Conservation (phyloP, 257 asterid genomes). For the Solanum dulcamara region DNA sequence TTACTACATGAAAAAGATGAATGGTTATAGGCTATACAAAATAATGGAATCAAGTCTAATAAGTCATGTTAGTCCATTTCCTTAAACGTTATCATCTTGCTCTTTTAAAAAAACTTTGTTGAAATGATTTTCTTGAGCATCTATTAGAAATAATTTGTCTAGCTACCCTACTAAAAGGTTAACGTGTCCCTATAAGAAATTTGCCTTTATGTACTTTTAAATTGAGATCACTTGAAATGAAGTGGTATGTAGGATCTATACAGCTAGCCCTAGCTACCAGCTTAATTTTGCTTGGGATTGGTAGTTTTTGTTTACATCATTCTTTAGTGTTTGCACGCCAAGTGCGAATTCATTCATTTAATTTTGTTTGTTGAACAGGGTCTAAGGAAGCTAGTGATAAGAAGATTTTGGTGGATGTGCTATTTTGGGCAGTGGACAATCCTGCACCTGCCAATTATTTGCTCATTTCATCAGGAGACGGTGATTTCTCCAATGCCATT, state of each 20-base stretch:
- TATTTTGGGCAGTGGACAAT: conserved; percentile 57
- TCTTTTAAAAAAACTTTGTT: too few species aligned
- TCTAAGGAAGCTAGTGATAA: conserved; percentile 45
- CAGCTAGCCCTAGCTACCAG: not conserved
- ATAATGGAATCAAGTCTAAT: too few species aligned
- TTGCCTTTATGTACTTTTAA: not conserved
- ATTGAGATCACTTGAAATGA: not conserved
- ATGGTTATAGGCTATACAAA: too few species aligned
- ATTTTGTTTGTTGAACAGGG: conserved; percentile 15
- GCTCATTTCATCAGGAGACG: conserved; percentile 41
- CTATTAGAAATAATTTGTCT: too few species aligned
- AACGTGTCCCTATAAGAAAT: too few species aligned
- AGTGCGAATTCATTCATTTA: not conserved
- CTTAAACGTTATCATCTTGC: too few species aligned
- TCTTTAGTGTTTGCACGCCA: not conserved
- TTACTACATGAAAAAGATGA: too few species aligned
- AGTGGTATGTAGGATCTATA: not conserved
- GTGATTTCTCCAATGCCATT: conserved; percentile 46
- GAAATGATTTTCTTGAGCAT: too few species aligned
- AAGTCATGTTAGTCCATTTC: too few species aligned
- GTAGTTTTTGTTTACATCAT: not conserved
- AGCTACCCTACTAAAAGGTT: too few species aligned
- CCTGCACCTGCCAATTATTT: conserved; percentile 54
- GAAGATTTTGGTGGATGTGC: conserved; percentile 40
- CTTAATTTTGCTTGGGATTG: not conserved